Conservation (phyloP, 106 monocot species). For the Ottelia alismoides region DNA sequence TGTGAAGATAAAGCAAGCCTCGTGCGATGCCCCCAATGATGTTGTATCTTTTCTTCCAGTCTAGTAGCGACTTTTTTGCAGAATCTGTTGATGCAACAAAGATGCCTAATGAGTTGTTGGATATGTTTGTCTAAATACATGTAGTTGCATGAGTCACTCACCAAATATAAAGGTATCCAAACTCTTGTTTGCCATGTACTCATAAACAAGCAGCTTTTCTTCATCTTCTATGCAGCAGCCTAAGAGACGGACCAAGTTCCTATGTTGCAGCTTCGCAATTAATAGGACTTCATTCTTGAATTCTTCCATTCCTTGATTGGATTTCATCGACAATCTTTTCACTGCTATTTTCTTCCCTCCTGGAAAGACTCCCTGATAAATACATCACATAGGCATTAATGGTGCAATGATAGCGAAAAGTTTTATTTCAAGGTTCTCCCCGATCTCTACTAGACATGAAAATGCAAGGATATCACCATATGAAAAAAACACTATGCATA, state of each 20-base stretch:
- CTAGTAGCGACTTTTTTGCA: slow-evolving; percentile 16
- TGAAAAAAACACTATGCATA: no score
- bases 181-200: no score
- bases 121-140: not conserved
- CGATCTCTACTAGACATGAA: no score
- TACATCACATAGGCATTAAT: no score
- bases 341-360: slow-evolving; percentile 2
- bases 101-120: slow-evolving; percentile 4
- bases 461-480: no score
- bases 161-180: no score
- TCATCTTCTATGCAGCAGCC: slow-evolving; percentile 5
- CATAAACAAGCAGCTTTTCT: no score
- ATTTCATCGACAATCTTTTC: slow-evolving; percentile 3
- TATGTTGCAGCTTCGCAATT: slow-evolving; percentile 7
- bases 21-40: slow-evolving; percentile 48
- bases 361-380: not conserved
- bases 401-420: no score
- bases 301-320: slow-evolving; percentile 3
- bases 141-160: slow-evolving; percentile 5
- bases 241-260: slow-evolving; percentile 4
- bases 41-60: slow-evolving; percentile 29
- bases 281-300: no score
- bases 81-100: slow-evolving; percentile 22
- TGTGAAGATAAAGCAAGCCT: slow-evolving; percentile 46
- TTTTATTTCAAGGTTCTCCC: no score